These are phyloP conservation scores for Fusarium virguliforme DNA, from an alignment of 2,329 filamentous ascomycete species.

Conservation along the genomic window DNA sequence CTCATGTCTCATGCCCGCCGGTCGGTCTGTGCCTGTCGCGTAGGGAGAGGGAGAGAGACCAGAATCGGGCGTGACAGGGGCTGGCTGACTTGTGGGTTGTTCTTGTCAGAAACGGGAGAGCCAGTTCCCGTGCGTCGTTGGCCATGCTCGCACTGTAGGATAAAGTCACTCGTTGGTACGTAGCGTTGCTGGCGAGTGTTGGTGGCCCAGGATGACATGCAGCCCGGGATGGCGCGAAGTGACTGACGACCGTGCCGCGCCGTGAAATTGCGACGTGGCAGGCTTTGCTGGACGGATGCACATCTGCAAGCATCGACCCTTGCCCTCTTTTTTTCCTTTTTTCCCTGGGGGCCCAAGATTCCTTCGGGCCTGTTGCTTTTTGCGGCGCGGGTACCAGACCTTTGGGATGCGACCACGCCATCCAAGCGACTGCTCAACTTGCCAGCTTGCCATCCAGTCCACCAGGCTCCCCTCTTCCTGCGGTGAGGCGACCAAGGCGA, in stretches of 20 bases:
- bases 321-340: constrained; percentile 21
- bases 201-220: constrained; percentile 51
- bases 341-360: constrained; percentile 16
- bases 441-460: not conserved
- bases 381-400: constrained; percentile 19
- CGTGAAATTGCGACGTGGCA: constrained; percentile 55
- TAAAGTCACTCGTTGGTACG: constrained; percentile 36
- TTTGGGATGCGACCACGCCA: constrained; percentile 24
- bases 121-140: constrained; percentile 24
- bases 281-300: constrained; percentile 40
- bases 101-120: constrained; percentile 33
- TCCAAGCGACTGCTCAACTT: constrained; percentile 19
- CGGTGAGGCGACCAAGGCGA: constrained; percentile 14
- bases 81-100: constrained; percentile 38
- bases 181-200: constrained; percentile 28
- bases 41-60: not conserved
- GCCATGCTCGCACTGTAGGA: constrained; percentile 41
- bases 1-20: not conserved
- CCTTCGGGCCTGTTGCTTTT: constrained; percentile 21
- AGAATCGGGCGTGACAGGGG: constrained; percentile 29
- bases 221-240: constrained; percentile 52
- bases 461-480: constrained; percentile 18
- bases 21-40: constrained; percentile 13
- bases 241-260: constrained; percentile 49
- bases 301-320: constrained; percentile 37